A percentile compares a stretch with the other conserved stretches of the same genome.
Conservation (phyloP, 495 filamentous ascomycete genomes). For the Trichocladium uniseriatum region DNA sequence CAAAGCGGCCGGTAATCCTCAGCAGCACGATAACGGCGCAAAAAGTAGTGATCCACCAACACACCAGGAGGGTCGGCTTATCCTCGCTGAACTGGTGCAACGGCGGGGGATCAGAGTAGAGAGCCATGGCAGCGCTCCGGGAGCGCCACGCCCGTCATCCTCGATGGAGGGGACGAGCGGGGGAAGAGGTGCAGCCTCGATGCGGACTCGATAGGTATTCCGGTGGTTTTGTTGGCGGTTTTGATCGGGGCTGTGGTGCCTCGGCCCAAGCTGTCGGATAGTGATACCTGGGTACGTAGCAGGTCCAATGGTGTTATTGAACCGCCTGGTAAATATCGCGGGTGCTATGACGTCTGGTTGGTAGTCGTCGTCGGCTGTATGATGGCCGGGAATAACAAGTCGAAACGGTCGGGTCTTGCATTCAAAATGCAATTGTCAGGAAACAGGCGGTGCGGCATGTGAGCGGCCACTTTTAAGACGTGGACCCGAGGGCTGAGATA, state of each 20-base stretch:
- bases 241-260: background rate
- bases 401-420: conserved; percentile 7
- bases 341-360: conserved; percentile 19
- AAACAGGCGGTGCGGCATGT: background rate
- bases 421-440: background rate
- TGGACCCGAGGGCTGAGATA: too few relatives aligned
- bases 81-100: conserved; percentile 46
- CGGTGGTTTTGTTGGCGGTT: too few relatives aligned
- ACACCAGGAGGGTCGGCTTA: conserved; percentile 76
- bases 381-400: conserved; percentile 12
- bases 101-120: conserved; percentile 53
- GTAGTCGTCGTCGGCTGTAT: conserved; percentile 6
- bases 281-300: too few relatives aligned
- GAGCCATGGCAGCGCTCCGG: conserved; percentile 31
- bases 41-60: conserved; percentile 88
- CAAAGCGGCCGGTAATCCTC: conserved; percentile 66
- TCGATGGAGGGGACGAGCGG: conserved; percentile 52
- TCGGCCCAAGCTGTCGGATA: background rate
- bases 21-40: conserved; percentile 71
- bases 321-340: background rate
- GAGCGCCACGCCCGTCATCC: conserved; percentile 47
- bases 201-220: background rate
- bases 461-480: background rate
- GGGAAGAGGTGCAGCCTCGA: conserved; percentile 7
- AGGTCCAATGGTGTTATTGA: too few relatives aligned